Evolutionary conservation across 768 basidiomycete species (phyloP).

Genomic region (Basidioascus undulatus): DNA sequence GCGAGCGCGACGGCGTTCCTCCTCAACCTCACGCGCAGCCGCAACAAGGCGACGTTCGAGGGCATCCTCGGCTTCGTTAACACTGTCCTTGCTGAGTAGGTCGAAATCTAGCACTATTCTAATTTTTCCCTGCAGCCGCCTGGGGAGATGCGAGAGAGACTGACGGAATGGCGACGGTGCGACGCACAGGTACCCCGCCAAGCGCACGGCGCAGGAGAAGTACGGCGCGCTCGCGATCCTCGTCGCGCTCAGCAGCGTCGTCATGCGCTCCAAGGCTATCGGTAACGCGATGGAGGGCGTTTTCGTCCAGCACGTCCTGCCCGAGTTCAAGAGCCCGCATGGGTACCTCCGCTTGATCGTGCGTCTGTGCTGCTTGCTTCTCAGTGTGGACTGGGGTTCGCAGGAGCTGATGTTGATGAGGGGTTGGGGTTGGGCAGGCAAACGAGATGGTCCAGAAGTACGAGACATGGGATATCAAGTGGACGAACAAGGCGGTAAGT

Average conservation of each 20-base stretch:
- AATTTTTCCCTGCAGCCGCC: too few species aligned
- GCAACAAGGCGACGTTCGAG: conserved; percentile 60
- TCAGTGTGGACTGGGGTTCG: neutral
- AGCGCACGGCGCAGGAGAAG: conserved; percentile 30
- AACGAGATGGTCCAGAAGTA: conserved; percentile 57
- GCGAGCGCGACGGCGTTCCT: conserved; percentile 60
- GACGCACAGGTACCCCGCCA: conserved; percentile 12
- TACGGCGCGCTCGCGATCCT: conserved; percentile 74
- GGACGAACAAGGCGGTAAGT: conserved; percentile 37
- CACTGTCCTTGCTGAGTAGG: conserved; percentile 33
- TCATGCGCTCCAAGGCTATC: conserved; percentile 55
- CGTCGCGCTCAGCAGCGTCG: conserved; percentile 45
- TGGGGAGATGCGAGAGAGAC: too few species aligned
- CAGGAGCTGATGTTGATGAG: conserved; percentile 16
- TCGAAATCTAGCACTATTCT: too few species aligned
- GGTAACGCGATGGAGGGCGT: conserved; percentile 54
- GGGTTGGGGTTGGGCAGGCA: conserved; percentile 29
- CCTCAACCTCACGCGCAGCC: conserved; percentile 46
- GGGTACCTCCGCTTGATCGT: conserved; percentile 59
- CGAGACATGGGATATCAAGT: conserved; percentile 41
- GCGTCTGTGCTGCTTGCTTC: conserved; percentile 17
- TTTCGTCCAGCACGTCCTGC: conserved; percentile 44
- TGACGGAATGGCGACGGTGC: too few species aligned
- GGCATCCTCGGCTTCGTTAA: conserved; percentile 59
- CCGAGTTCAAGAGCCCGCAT: conserved; percentile 39